Percentiles rank a stretch among this genome's conserved stretches.
phyloP scores from a whole-genome alignment of 2,329 filamentous ascomycete species.

The Phoma sp. region DNA sequence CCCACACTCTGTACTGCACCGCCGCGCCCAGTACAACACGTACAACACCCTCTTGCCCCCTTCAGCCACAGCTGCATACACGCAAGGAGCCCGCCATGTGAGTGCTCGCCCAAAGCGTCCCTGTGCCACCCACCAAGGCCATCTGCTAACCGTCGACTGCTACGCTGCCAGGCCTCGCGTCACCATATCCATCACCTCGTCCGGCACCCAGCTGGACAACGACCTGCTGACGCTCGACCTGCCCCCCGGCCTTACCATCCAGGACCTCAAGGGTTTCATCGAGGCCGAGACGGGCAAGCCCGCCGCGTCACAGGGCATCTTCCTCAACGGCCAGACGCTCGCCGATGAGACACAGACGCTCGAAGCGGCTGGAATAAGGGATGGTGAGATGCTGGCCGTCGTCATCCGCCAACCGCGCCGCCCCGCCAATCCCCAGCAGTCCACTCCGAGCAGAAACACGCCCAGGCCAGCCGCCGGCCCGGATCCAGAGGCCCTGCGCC shows the following conservation, averaged over 20 bases:
- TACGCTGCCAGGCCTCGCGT: conserved; percentile 70
- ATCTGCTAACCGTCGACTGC: conserved; percentile 37
- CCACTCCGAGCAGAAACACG: conserved; percentile 36
- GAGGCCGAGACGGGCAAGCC: conserved; percentile 81
- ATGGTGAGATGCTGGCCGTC: conserved; percentile 92
- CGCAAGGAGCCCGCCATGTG: conserved; percentile 41
- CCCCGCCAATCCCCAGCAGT: conserved; percentile 16
- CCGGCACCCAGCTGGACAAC: conserved; percentile 69
- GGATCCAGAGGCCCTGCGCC: conserved; percentile 79
- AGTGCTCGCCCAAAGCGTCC: conserved; percentile 39
- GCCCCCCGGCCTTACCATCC: conserved; percentile 80
- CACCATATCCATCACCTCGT: conserved; percentile 82
- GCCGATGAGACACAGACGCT: conserved; percentile 80
- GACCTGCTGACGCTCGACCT: conserved; percentile 84
- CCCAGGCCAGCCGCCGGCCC: conserved; percentile 19
- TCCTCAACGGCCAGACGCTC: conserved; percentile 86
- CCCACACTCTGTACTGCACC: neutral
- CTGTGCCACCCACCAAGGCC: conserved; percentile 42
- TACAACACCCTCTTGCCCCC: conserved; percentile 42
- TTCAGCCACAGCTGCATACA: conserved; percentile 44
- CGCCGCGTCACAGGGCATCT: conserved; percentile 77
- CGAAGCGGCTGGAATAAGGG: conserved; percentile 77
- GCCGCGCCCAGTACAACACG: conserved; percentile 38
- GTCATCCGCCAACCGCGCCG: conserved; percentile 63
- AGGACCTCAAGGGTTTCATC: conserved; percentile 85